These are phyloP conservation scores for Lumnitzera littorea DNA, from an alignment of 345 rosid genomes.

Conservation along the genomic window DNA sequence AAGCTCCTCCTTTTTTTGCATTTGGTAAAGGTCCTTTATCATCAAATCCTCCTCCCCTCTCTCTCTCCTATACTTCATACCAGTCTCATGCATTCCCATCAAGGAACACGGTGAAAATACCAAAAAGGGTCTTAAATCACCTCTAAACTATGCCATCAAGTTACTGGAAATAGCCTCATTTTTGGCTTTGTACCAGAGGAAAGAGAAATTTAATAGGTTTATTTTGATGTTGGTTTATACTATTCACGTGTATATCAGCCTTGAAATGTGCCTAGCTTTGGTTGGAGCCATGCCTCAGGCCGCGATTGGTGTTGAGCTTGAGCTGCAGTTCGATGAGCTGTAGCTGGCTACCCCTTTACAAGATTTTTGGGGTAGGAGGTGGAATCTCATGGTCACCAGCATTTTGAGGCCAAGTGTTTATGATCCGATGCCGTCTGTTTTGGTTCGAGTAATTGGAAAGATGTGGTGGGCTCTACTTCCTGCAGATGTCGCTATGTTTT, in stretches of 20 bases:
- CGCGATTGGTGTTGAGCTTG: conserved; percentile 17
- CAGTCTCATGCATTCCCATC: conserved; percentile 19
- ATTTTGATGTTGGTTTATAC: conserved; percentile 3
- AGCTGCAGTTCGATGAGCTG: conserved; percentile 31
- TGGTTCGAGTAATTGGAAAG: not conserved
- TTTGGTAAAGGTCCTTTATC: conserved; percentile 26
- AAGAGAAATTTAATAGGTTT: conserved; percentile 5
- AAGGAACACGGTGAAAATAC: conserved; percentile 9
- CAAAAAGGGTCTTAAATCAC: conserved; percentile 9
- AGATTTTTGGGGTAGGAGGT: conserved; percentile 30
- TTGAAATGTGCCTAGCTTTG: conserved; percentile 16
- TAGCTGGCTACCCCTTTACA: conserved; percentile 27
- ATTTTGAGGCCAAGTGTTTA: conserved; percentile 26
- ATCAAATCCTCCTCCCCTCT: conserved; percentile 7
- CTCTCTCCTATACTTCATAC: conserved; percentile 10
- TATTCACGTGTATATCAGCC: conserved; percentile 16
- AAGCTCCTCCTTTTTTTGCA: conserved; percentile 27
- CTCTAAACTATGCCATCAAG: conserved; percentile 13
- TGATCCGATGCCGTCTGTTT: not conserved
- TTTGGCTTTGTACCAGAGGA: conserved; percentile 7
- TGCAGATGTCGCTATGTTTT: not conserved
- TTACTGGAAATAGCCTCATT: conserved; percentile 5
- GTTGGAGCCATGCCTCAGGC: conserved; percentile 10
- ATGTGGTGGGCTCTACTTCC: conserved; percentile 10
- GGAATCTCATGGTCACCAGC: conserved; percentile 27